Evolutionary conservation across 768 basidiomycete species (phyloP), one percentile per base, ranked within the genome.

Genomic region (Termitomyces sp.): DNA sequence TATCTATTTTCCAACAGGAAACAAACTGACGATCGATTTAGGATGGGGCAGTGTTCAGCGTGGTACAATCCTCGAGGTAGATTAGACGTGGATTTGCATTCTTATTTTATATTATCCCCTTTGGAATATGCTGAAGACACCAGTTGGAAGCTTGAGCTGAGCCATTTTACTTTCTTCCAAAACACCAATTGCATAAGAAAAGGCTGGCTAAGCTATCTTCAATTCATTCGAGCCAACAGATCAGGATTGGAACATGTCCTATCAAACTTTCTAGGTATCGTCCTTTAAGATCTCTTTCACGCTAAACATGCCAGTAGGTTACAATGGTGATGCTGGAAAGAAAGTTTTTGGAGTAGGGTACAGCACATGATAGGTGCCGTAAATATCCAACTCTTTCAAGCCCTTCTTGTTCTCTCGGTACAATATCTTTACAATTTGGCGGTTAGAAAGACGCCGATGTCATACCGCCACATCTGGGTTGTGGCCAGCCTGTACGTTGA

Each of bases 1-100:
- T 1, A 41, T 54, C 22, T 18, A 22, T 31, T 58, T 37, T 33
- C 7, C n/a, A 42, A 27, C 45, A 0, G 41, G 13, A 11, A 50
- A 36, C 22, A 60, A 42, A 46, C 58, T 48, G 41, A 54, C 48
- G 11, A 46, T 36, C 27, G 54, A 16, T 41, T 9, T 52, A 81
- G 80, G 81, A 24, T 83, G 82, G 82, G 91, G 91, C 62, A 93
- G 90, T 68, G 90, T 93, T 30, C 90, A 92, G 65, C 85, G 90
- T 20, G 91, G 91, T 54, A 91, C 89, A 20, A 83, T 90, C 61
- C 76, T 93, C 65, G 91, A 93, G 70, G 82, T 91, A 68, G 88
- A 91, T 68, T 90, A 76, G 69, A 64, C 49, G 49, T 52, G 50
- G 37, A 59, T 46, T 42, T 58, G 34, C 55, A 65, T 47, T 30